Conservation (phyloP, 2,329 filamentous ascomycete species). For the Myotisia sp. region DNA sequence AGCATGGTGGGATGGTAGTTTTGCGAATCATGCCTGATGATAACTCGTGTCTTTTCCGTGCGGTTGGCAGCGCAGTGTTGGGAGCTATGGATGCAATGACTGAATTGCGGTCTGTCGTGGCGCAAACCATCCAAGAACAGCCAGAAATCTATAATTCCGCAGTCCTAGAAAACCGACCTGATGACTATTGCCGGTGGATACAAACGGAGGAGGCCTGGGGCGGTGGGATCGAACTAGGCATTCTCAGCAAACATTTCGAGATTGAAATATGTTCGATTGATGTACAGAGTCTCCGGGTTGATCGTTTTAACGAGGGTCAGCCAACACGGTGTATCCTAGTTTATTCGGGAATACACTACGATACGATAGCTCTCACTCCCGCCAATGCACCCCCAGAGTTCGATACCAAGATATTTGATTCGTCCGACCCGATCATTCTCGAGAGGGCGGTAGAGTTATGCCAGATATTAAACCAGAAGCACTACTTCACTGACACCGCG, state of each 20-base stretch:
- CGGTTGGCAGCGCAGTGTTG: constrained; percentile 67
- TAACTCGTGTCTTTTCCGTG: constrained; percentile 87
- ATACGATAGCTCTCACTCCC: constrained; percentile 65
- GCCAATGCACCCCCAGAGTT: constrained; percentile 53
- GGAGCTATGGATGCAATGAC: constrained; percentile 52
- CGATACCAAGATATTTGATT: constrained; percentile 63
- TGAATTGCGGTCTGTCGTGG: constrained; percentile 63
- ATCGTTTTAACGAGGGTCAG: constrained; percentile 65
- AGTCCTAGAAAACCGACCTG: constrained; percentile 57
- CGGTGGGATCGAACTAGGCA: constrained; percentile 76
- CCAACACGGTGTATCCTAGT: constrained; percentile 61
- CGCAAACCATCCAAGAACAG: constrained; percentile 60
- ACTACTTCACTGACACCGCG: constrained; percentile 83
- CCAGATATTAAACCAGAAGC: constrained; percentile 49
- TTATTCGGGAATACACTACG: constrained; percentile 89
- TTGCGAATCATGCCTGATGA: constrained; percentile 94
- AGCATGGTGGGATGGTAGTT: constrained; percentile 46
- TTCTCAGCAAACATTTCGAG: constrained; percentile 70
- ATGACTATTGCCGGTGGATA: constrained; percentile 71
- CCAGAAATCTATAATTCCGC: constrained; percentile 59
- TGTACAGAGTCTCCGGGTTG: constrained; percentile 53
- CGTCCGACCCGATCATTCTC: constrained; percentile 40
- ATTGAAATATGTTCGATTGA: constrained; percentile 77
- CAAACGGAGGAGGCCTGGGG: constrained; percentile 73
- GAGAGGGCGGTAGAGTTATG: constrained; percentile 52